These are phyloP conservation scores for Exophiala viscosa DNA, from an alignment of 2,329 filamentous ascomycete genomes.

Conservation along the genomic window DNA sequence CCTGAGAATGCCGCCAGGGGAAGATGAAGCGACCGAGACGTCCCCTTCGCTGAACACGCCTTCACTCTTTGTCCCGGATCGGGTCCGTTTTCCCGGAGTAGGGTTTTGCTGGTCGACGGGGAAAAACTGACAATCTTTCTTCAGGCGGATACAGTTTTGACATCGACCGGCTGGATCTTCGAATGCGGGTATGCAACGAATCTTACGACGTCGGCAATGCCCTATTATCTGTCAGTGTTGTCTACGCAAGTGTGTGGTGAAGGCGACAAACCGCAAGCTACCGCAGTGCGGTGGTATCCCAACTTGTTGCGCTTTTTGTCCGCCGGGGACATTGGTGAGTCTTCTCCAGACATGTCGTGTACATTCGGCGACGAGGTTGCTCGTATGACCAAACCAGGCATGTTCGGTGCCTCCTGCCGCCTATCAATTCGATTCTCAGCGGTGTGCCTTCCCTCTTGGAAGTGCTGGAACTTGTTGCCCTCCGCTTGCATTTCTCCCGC, in stretches of 20 bases:
- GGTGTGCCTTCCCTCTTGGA: constrained; percentile 2
- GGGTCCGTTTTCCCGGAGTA: constrained; percentile 47
- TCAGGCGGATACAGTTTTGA: constrained; percentile 86
- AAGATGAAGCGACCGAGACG: constrained; percentile 50
- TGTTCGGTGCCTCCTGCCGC: constrained; percentile 8
- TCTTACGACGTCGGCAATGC: constrained; percentile 89
- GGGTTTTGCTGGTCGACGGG: constrained; percentile 73
- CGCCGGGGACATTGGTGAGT: constrained; percentile 41
- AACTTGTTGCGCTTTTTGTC: constrained; percentile 83
- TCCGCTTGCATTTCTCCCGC: constrained; percentile 18
- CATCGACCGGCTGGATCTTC: constrained; percentile 74
- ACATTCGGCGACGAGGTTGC: constrained; percentile 48
- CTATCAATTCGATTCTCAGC: constrained; percentile 1
- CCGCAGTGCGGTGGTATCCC: constrained; percentile 90
- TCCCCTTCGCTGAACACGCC: constrained; percentile 40
- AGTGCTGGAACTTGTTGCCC: constrained; percentile 8
- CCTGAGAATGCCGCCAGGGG: constrained; percentile 30
- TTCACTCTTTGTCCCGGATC: constrained; percentile 43
- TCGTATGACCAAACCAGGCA: constrained; percentile 34
- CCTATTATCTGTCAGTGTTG: constrained; percentile 50
- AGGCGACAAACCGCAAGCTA: constrained; percentile 80
- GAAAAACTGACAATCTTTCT: constrained; percentile 90
- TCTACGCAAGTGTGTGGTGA: background rate
- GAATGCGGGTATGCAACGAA: constrained; percentile 75
- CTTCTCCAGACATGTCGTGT: constrained; percentile 37